Percentiles rank a stretch among this genome's conserved stretches.
Evolutionary conservation across 306 rosid genomes (phyloP).

Genomic region (Leucaena leucocephala): DNA sequence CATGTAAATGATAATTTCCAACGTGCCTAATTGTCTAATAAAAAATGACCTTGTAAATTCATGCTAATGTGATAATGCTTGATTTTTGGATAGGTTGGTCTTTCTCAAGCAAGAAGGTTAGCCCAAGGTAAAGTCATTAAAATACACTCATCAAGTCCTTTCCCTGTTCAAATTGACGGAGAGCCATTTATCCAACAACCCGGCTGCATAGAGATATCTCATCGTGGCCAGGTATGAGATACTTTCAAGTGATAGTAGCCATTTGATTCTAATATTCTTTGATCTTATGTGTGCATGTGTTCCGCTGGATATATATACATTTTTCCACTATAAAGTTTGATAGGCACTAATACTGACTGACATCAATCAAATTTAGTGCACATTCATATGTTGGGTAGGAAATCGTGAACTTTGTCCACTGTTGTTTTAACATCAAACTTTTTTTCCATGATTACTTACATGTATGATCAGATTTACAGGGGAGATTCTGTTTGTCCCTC

Average conservation of each 20-base stretch:
- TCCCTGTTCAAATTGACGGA: conserved; percentile 86
- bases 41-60: conserved; percentile 19
- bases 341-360: background rate
- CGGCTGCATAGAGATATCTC: conserved; percentile 62
- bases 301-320: background rate
- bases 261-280: conserved; percentile 1
- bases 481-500: background rate
- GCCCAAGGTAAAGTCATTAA: conserved; percentile 74
- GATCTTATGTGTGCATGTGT: background rate
- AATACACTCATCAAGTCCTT: conserved; percentile 72
- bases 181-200: conserved; percentile 73
- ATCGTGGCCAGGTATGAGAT: conserved; percentile 60
- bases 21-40: background rate
- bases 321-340: background rate
- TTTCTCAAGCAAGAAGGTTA: conserved; percentile 81
- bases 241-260: background rate
- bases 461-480: background rate
- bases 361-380: background rate
- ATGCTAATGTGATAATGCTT: conserved; percentile 20
- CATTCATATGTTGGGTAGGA: background rate
- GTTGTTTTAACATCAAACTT: background rate
- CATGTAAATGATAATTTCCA: background rate
- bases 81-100: conserved; percentile 64
- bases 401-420: background rate
- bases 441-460: background rate